phyloP scores from a whole-genome alignment of 2,329 filamentous ascomycete species.

The Thelonectria rubi region DNA sequence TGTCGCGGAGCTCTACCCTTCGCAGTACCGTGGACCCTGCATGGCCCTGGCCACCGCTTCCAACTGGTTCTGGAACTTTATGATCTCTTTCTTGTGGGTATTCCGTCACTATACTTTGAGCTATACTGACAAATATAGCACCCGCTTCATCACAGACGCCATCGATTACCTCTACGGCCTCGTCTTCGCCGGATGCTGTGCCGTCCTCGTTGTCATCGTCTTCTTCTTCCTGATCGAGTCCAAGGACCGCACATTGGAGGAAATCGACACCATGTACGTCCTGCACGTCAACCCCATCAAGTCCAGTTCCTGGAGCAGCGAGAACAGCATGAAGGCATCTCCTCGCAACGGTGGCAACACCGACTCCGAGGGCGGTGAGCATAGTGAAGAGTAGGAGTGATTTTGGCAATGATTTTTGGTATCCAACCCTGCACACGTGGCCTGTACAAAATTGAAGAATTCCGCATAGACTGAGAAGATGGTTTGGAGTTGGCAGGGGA shows the following conservation, averaged over 20 bases:
- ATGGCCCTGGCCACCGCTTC: constrained; percentile 66
- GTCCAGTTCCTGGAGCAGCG: constrained; percentile 46
- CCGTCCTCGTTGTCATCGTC: constrained; percentile 69
- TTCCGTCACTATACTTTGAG: rapidly evolving
- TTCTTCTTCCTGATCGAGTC: constrained; percentile 82
- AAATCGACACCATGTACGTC: constrained; percentile 81
- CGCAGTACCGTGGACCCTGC: constrained; percentile 62
- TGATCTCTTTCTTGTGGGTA: constrained; percentile 58
- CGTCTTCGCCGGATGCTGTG: constrained; percentile 75
- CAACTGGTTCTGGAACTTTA: constrained; percentile 75
- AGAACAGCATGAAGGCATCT: constrained; percentile 13
- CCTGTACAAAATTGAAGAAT: not conserved
- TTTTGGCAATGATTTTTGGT: not conserved
- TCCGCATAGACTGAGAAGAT: not conserved
- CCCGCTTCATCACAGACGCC: constrained; percentile 75
- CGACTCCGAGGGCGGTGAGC: constrained; percentile 1
- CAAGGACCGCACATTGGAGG: constrained; percentile 76
- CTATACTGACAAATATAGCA: constrained; percentile 50
- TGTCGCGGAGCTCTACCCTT: constrained; percentile 71
- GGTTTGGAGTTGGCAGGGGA: not conserved
- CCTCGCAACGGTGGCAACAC: constrained; percentile 8
- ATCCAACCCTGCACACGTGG: not conserved
- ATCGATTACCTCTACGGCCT: constrained; percentile 78
- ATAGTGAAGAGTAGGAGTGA: not conserved
- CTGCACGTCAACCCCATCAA: constrained; percentile 59